Base-by-base conservation (phyloP, 2,329 filamentous ascomycete genomes). In the Talaromyces piceae region DNA sequence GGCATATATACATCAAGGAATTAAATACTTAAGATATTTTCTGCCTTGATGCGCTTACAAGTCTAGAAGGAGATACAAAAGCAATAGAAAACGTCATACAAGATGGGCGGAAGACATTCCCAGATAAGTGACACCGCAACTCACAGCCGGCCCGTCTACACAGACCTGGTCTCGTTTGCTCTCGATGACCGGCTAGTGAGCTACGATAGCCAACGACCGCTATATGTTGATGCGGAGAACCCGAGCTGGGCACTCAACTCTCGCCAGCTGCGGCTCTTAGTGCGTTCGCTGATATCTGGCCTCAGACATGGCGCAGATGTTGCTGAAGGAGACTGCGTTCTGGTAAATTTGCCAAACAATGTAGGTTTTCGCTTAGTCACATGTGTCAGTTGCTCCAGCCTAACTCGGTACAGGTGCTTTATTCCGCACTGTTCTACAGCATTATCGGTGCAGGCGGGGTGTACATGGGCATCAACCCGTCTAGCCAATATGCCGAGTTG, bases 401-500 rank as follows among this genome's bases (percentile, higher is more conserved):
- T 50, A 11, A 25, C 27, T 2, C 37, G 26, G 20, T 23, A 7
- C 30, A 70, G 67, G 67, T 69, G 52, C 54, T 69, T 53, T 70
- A 69, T 56, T 66, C 67, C 44, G 65, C 67, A 16, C 58, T 70
- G 9, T 69, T 69, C 51, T 68, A 64, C 53, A 56, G 59, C 30
- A 63, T 69, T 49, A 70, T 77, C 55, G 74, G 73, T 22, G 70
- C 73, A 30, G 72, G 72, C 13, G 75, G 72, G 47, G 64, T 74
- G 37, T 77, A 75, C 59, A 74, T 76, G 55, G 76, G 75, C n/a
- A 70, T 73, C 13, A 80, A 79, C 56, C 69, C 73, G 3, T 67
- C 68, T 12, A 77, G 73, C 55, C 75, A 72, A 28, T 61, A 65
- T 6, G 57, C 69, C 23, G 76, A 79, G 61, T 61, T 79, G 12